Evolutionary conservation across 495 filamentous ascomycete genomes (phyloP), one percentile per base, ranked within the genome.

Genomic region (Hypomontagnella submonticulosa): DNA sequence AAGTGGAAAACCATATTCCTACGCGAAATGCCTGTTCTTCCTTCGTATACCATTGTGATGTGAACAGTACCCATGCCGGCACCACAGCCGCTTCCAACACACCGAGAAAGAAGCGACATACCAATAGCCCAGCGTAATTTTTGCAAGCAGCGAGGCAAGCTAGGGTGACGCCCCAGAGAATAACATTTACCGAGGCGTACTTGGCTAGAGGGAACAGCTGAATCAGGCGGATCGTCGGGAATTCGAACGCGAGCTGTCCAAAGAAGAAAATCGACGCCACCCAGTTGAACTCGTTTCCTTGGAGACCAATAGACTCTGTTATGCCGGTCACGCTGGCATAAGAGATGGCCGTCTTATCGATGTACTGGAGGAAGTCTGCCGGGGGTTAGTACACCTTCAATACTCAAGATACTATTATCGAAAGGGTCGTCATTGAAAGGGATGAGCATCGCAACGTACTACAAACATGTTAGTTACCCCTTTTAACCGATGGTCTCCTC

Each of bases 1-100:
- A 88, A 67, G 84, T 86, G 57, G 81, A 83, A 75, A 87, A 88
- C 85, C 85, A 89, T 57, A 86, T 81, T 33, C 84, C 84, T n/a
- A 83, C 80, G 0, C 87, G 82, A 33, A 73, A 76, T 6, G 81
- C 84, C 66, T 88, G 85, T 70, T 89, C 87, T 63, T 74, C 62
- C 50, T 84, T 82, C 0, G 84, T 88, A 53, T 88, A 89, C 85
- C 86, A 88, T 75, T 87, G 70, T 4, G 81, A 83, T 4, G 87
- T 87, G 52, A 89, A 77, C 6, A 89, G 72, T 0, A 85, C 86
- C 68, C 88, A 89, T 2, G 84, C 87, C 2, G 87, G 87, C 8
- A 84, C 86, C 4, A 88, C 84, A 1, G 84, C 82, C 0, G 86
- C 82, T 71, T 89, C 87, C 33, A 85, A 83, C 5, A 85, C 78